Evolutionary conservation across 2,329 filamentous ascomycete genomes (phyloP).

Genomic region (Alternaria novae-zelandiae): DNA sequence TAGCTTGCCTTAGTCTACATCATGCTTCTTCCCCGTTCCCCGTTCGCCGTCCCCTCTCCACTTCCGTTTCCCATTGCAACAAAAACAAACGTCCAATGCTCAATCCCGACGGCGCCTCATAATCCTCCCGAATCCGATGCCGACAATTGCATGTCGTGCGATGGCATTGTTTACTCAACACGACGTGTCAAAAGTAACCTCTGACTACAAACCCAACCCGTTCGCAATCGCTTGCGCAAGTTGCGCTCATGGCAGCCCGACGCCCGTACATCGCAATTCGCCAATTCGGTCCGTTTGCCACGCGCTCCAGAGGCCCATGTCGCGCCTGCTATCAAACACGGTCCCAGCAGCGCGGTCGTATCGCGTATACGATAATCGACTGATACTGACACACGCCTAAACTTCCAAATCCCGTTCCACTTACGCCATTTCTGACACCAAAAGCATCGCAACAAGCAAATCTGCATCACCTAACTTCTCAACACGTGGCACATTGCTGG

Average conservation of each 20-base stretch:
- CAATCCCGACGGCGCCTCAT: neutral
- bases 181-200: neutral
- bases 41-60: neutral
- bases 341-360: neutral
- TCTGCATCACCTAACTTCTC: neutral
- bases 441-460: constrained; percentile 5
- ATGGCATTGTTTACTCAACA: neutral
- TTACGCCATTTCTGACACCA: constrained; percentile 4
- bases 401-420: neutral
- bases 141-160: neutral
- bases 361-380: neutral
- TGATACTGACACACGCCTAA: constrained; percentile 1
- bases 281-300: neutral
- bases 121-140: neutral
- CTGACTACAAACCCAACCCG: neutral
- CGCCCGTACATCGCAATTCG: neutral
- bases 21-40: neutral
- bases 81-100: neutral
- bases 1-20: neutral
- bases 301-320: neutral
- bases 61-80: neutral
- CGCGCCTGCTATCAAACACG: neutral
- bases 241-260: neutral
- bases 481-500: neutral
- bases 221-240: neutral